Evolutionary conservation across 169 alveolate genomes (phyloP).

Genomic region (Eimeria praecox): DNA sequence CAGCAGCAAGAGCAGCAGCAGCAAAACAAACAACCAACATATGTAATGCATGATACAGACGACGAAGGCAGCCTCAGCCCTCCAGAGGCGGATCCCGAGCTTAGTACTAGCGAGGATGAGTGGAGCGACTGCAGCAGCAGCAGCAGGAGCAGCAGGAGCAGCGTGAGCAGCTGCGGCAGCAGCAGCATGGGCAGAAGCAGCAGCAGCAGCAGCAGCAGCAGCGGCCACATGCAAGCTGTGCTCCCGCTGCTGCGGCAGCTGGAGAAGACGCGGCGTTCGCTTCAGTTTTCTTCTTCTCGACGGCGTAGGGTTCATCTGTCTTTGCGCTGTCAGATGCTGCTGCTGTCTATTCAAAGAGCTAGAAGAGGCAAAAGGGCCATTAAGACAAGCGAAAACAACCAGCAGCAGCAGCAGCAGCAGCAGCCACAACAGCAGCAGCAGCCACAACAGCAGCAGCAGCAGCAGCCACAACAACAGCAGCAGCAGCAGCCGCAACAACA

Average conservation of each 20-base stretch:
- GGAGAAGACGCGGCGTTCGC: neutral
- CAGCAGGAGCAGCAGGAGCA: constrained; percentile 35
- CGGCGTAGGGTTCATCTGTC: constrained; percentile 21
- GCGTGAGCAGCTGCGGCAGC: neutral
- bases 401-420: constrained; percentile 51
- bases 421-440: neutral
- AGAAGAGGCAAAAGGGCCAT: neutral
- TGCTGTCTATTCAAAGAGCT: neutral
- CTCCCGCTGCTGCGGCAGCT: constrained; percentile 49
- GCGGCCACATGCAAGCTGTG: neutral
- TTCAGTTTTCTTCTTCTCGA: neutral
- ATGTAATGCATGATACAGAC: neutral
- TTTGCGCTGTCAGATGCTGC: constrained; percentile 3
- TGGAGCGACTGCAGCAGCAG: constrained; percentile 68
- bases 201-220: constrained; percentile 21
- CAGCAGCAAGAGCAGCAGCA: constrained; percentile 52
- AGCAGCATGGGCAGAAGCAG: neutral
- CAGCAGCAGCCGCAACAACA: constrained; percentile 1
- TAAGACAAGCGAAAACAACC: neutral
- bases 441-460: constrained; percentile 21
- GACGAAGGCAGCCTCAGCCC: constrained; percentile 33
- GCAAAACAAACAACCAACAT: neutral
- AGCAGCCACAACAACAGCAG: neutral
- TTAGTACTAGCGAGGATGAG: constrained; percentile 37
- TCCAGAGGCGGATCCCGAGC: neutral